Base-by-base conservation (phyloP, 108 stramenopile genomes). In the Nitzschia putrida region DNA sequence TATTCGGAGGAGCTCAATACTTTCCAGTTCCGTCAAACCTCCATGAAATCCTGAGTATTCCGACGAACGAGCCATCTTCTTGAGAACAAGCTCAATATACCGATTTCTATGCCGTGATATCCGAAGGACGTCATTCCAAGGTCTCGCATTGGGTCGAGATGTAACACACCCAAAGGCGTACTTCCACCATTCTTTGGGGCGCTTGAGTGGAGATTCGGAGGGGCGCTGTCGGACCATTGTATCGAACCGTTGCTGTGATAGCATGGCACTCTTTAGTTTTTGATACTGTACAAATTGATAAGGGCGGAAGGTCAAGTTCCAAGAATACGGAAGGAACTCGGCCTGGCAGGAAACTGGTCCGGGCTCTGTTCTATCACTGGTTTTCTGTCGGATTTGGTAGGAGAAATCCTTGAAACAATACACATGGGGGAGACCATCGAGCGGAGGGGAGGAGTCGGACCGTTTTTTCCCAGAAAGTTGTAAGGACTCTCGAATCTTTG, bases 151-250 rank as follows among this genome's bases (percentile, higher is more conserved):
- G 4, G 88, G 91, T 44, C 87, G 61, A 39, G 87, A 78, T 50
- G 72, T 84, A 7, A 92, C 80, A 64, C 91, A 89, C 2, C 72
- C 79, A 59, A 88, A 78, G 21, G 83, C 80, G 57, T 92, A 92
- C 51, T 85, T 77, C 91, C 91, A 92, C 91, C 91, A 92, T 24
- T 69, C 66, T 56, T 71, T 53, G 29, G 91, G 84, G 57, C 79
- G 68, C 14, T 74, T 57, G 3, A 59, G 26, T 21, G 87, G 83
- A 14, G 64, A 65, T 43, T 63, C 68, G 14, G 52, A 24, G 8
- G 91, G 91, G 45, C 87, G 76, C 64, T 88, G 85, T 24, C 83
- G 79, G 4, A 89, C 55, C 91, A 92, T 92, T 20, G 91, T 92
- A 68, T 92, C 91, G 69, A 89, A 89, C 16, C 88, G 79, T 66